A percentile compares a stretch with the other conserved stretches of the same genome.
Conservation (phyloP, 805 yeast genomes). For the Starmerella sirachaensis region DNA sequence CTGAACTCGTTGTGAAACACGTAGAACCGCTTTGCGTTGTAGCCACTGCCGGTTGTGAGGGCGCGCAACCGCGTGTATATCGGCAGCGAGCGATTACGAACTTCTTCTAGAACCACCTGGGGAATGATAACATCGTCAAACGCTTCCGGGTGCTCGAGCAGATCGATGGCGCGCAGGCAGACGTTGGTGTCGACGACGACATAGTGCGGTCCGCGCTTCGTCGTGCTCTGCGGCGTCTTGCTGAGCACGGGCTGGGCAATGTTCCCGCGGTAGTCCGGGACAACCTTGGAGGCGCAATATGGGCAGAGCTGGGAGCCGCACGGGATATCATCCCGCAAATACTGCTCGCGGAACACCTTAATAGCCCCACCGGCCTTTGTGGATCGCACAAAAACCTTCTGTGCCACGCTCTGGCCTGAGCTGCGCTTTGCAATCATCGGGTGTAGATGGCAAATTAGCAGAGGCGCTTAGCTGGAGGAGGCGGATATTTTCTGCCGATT, state of each 20-base stretch:
- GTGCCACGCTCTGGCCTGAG: conserved; percentile 23
- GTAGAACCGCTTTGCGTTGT: conserved; percentile 63
- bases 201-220: conserved; percentile 58
- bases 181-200: conserved; percentile 80
- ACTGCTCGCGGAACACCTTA: conserved; percentile 88
- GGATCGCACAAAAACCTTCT: conserved; percentile 81
- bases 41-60: conserved; percentile 40
- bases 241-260: conserved; percentile 57
- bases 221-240: conserved; percentile 26
- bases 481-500: neutral
- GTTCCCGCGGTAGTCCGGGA: conserved; percentile 49
- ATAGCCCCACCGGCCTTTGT: conserved; percentile 73
- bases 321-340: conserved; percentile 82
- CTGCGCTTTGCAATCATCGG: conserved; percentile 20
- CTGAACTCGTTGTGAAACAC: conserved; percentile 91
- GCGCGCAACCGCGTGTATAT: conserved; percentile 74
- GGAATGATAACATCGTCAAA: conserved; percentile 89
- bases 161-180: conserved; percentile 75
- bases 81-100: conserved; percentile 74
- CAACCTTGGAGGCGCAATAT: conserved; percentile 41
- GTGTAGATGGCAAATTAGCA: neutral
- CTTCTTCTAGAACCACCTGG: conserved; percentile 90
- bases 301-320: conserved; percentile 68
- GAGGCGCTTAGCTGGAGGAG: too few relatives aligned
- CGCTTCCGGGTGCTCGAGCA: conserved; percentile 62